Evolutionary conservation across 768 basidiomycete species (phyloP), one percentile per base, ranked within the genome.

Genomic region (Calocera viscosa): DNA sequence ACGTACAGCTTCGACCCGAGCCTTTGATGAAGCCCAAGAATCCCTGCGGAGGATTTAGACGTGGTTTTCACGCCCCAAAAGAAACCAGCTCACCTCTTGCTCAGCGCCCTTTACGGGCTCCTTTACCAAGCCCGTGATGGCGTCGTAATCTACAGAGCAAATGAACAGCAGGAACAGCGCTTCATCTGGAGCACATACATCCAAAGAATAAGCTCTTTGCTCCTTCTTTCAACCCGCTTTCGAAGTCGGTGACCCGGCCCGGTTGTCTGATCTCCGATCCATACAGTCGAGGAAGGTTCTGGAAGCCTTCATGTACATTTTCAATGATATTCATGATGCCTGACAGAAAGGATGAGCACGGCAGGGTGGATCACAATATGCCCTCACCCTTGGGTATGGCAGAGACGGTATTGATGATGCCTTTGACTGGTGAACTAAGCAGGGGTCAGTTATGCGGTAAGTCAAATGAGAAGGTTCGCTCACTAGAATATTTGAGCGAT

Each of bases 401-500:
- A 1, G 78, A 78, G 19, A 78, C 77, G 1, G 80, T 80, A 38
- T 80, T 78, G 67, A 81, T 76, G 53, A 82, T 76, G 11, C 82
- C 82, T 65, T 80, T 77, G 1, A 74, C 73, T 16, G 78, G 78
- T 19, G 73, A 76, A 72, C 79, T 81, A 70, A 49, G 38, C 49
- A 64, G 32, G 63, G 40, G n/a, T 8, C 22, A 22, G 24, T 28
- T 30, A 64, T 28, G 39, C 49, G 38, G 28, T 16, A 11, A 17
- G 66, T 67, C 22, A 22, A 22, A 17, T 2, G 12, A n/a, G 26
- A 41, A 19, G 35, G 38, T 12, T 17, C 8, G 35, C 49, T 67
- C 64, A 81, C 79, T 79, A 78, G 71, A 84, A 80, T 49, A 83
- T 78, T 67, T 82, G 78, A 1, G 80, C 79, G 33, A 83, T 78